These are phyloP conservation scores for Oryza punctata DNA, from an alignment of 176 grass and related monocot genomes.

Conservation along the genomic window DNA sequence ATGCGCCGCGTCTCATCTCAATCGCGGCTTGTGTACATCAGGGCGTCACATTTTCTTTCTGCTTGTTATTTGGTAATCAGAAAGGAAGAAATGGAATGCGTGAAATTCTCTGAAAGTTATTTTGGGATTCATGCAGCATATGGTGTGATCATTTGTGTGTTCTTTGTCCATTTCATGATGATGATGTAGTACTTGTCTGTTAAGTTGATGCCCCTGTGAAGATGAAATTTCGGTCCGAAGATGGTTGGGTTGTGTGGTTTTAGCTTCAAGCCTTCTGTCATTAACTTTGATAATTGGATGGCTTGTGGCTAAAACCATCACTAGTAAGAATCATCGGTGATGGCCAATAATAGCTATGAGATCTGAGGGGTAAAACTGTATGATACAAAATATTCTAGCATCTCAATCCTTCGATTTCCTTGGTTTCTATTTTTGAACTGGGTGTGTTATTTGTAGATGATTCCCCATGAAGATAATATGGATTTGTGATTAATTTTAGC, in stretches of 20 bases:
- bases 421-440: too few relatives aligned
- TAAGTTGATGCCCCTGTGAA: conserved; percentile 39
- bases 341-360: conserved; percentile 71
- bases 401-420: too few relatives aligned
- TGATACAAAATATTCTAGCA: too few relatives aligned
- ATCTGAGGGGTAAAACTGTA: conserved; percentile 41
- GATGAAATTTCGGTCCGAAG: conserved; percentile 46
- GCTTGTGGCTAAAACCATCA: conserved; percentile 43
- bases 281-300: not conserved
- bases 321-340: conserved; percentile 28
- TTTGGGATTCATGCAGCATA: too few relatives aligned
- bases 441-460: too few relatives aligned
- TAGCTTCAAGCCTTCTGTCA: conserved; percentile 39
- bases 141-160: too few relatives aligned
- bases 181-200: not conserved
- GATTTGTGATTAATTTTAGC: too few relatives aligned
- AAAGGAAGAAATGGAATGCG: too few relatives aligned
- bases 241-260: conserved; percentile 39
- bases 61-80: too few relatives aligned
- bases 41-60: conserved; percentile 16
- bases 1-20: not conserved
- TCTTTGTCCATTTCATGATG: too few relatives aligned
- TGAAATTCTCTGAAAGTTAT: too few relatives aligned
- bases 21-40: conserved; percentile 44
- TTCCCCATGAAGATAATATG: too few relatives aligned